phyloP scores from a whole-genome alignment of 148 eudicot genomes.

The Fagopyrum tataricum region DNA sequence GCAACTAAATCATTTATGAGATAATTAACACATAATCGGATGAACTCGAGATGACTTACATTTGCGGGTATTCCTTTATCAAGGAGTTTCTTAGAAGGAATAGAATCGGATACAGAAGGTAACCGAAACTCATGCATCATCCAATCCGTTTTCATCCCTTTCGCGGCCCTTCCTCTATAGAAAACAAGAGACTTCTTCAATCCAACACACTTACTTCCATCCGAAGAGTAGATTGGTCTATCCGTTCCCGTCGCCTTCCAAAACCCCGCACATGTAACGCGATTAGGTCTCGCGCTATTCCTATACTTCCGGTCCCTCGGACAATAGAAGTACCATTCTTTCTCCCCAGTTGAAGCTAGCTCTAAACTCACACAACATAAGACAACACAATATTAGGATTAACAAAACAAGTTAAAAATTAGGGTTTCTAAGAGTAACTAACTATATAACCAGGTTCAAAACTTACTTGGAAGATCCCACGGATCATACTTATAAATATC shows the following conservation, averaged over 20 bases:
- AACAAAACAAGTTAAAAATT: background rate
- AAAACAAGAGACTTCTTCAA: conserved; percentile 53
- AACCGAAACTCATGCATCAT: conserved; percentile 81
- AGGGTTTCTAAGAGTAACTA: too few species aligned
- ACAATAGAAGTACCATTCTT: conserved; percentile 74
- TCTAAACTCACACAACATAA: conserved; percentile 22
- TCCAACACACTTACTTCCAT: conserved; percentile 51
- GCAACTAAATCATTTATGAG: background rate
- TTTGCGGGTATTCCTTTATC: conserved; percentile 29
- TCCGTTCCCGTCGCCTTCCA: conserved; percentile 83
- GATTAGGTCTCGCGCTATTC: conserved; percentile 61
- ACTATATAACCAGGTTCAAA: too few species aligned
- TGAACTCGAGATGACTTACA: conserved; percentile 24
- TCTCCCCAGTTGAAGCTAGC: conserved; percentile 50
- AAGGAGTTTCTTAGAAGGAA: conserved; percentile 24
- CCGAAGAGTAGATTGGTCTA: conserved; percentile 57
- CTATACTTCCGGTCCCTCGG: conserved; percentile 69
- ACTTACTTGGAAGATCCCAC: conserved; percentile 80
- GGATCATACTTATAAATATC: conserved; percentile 68
- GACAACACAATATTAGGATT: background rate
- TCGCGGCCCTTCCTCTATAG: conserved; percentile 53
- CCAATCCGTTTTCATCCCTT: conserved; percentile 64
- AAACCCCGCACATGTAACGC: conserved; percentile 62
- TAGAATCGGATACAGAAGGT: conserved; percentile 31
- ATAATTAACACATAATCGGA: background rate